phyloP scores from a whole-genome alignment of 176 grass and related monocot species.

The Pontederia paniculata region DNA sequence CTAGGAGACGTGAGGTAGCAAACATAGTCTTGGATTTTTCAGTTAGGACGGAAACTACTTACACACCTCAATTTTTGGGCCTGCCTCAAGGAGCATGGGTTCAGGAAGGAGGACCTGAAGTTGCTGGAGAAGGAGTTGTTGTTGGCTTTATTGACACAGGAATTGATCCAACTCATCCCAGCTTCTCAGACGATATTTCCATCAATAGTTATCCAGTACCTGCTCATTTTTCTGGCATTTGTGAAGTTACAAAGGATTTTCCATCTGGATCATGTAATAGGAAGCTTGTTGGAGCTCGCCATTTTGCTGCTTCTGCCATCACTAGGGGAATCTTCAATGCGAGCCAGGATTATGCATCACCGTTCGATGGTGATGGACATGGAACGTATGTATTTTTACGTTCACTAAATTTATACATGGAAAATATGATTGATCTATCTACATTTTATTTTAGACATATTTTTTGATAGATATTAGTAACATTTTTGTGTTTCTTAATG shows the following conservation, averaged over 20 bases:
- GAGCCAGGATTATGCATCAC: conserved; percentile 82
- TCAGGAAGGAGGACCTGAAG: conserved; percentile 74
- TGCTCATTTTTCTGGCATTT: conserved; percentile 69
- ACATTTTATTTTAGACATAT: background rate
- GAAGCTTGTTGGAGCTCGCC: conserved; percentile 89
- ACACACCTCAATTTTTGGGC: conserved; percentile 91
- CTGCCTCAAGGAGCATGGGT: conserved; percentile 83
- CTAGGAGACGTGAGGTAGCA: conserved; percentile 62
- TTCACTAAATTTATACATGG: background rate
- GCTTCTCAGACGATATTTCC: conserved; percentile 64
- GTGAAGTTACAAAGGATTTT: conserved; percentile 93
- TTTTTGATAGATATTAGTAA: background rate
- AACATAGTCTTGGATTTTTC: conserved; percentile 84
- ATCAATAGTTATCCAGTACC: conserved; percentile 63
- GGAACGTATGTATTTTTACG: conserved; percentile 56
- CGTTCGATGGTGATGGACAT: conserved; percentile 92
- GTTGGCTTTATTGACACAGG: conserved; percentile 90
- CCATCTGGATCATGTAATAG: conserved; percentile 95
- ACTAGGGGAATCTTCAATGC: conserved; percentile 82
- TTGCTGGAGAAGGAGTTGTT: conserved; percentile 74
- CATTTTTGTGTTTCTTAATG: too few species aligned
- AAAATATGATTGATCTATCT: background rate
- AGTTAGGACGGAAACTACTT: conserved; percentile 80
- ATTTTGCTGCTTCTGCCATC: conserved; percentile 99
- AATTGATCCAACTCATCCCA: conserved; percentile 82